phyloP scores from a whole-genome alignment of 2,329 filamentous ascomycete genomes.

The Lasiodiplodia sp. region DNA sequence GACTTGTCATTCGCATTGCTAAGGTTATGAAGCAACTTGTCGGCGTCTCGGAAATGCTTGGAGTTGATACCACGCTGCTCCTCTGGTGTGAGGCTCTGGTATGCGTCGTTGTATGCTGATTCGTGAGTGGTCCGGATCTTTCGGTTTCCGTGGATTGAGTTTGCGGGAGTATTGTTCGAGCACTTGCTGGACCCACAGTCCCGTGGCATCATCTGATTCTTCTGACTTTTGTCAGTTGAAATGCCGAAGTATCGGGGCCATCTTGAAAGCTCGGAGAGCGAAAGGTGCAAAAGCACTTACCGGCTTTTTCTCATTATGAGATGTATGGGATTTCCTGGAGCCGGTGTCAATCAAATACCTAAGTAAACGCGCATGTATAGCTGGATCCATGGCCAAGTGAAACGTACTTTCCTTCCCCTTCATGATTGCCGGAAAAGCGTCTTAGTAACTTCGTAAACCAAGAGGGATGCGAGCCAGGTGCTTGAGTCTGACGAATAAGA shows the following conservation, averaged over 20 bases:
- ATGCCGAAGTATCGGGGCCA: not conserved
- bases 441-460: not conserved
- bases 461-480: not conserved
- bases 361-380: not conserved
- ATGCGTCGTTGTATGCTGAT: not conserved
- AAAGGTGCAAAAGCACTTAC: not conserved
- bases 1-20: not conserved
- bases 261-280: not conserved
- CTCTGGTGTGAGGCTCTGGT: not conserved
- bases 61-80: not conserved
- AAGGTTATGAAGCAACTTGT: not conserved
- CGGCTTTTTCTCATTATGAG: not conserved
- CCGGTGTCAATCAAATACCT: not conserved
- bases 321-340: not conserved
- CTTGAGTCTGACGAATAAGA: not conserved
- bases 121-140: not conserved
- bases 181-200: not conserved
- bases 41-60: not conserved
- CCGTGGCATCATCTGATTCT: not conserved
- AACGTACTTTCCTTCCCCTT: not conserved
- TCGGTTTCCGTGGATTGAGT: not conserved
- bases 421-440: not conserved
- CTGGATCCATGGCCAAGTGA: not conserved
- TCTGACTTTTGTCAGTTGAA: not conserved
- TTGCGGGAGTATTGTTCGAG: not conserved